These are phyloP conservation scores for Heritiera fomes DNA, from an alignment of 345 rosid species.

Conservation along the genomic window DNA sequence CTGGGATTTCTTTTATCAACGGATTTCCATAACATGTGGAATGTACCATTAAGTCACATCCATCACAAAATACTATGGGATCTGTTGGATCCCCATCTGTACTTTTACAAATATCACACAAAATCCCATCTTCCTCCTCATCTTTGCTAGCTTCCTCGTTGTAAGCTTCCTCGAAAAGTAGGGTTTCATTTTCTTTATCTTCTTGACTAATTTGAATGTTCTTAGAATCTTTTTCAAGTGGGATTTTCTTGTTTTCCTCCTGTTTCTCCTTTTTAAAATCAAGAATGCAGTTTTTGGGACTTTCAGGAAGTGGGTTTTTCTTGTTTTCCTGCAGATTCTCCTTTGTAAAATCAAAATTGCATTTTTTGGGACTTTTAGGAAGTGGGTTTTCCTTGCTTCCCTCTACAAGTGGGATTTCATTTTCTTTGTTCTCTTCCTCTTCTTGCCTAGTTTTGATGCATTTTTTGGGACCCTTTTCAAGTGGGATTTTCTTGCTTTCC, in stretches of 20 bases:
- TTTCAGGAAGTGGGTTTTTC: slow-evolving; percentile 23
- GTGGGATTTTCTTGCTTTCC: not conserved
- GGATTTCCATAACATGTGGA: slow-evolving; percentile 85
- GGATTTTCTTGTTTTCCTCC: slow-evolving; percentile 8
- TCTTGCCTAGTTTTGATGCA: not conserved
- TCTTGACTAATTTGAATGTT: not conserved
- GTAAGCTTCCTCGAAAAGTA: not conserved
- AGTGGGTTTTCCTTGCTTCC: slow-evolving; percentile 14
- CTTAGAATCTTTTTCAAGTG: not conserved
- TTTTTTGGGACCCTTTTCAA: not conserved
- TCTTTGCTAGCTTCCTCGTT: not conserved
- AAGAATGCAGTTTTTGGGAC: not conserved
- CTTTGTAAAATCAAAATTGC: not conserved
- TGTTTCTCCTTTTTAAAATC: not conserved
- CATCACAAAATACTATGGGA: slow-evolving; percentile 95
- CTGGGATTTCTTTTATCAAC: slow-evolving; percentile 61
- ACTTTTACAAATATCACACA: slow-evolving; percentile 85
- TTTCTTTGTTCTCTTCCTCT: slow-evolving; percentile 29
- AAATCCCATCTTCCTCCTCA: slow-evolving; percentile 70
- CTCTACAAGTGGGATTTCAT: slow-evolving; percentile 29
- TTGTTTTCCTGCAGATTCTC: not conserved
- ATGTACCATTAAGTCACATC: slow-evolving; percentile 95
- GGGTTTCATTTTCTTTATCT: not conserved
- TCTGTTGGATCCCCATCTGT: slow-evolving; percentile 90
- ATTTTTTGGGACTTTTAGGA: slow-evolving; percentile 18